Evolutionary conservation across 306 rosid species (phyloP).

Genomic region (Canavalia gladiata): DNA sequence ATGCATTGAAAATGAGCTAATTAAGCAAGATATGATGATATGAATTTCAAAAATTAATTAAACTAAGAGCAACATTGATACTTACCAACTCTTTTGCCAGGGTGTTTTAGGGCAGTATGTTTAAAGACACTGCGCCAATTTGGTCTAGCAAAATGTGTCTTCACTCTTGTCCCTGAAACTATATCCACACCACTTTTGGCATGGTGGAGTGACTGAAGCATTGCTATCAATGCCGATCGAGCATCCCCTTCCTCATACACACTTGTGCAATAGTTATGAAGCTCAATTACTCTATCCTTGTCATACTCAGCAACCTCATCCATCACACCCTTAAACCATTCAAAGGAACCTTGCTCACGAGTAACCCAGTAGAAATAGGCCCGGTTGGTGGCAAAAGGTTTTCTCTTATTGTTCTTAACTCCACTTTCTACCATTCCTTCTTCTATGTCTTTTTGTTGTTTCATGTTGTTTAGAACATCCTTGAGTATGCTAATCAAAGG

Average conservation of each 20-base stretch:
- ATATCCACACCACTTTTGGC: constrained; percentile 73
- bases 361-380: constrained; percentile 89
- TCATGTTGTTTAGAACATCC: constrained; percentile 73
- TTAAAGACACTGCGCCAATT: constrained; percentile 76
- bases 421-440: constrained; percentile 49
- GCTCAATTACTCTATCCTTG: constrained; percentile 60
- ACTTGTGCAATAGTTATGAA: constrained; percentile 77
- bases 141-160: constrained; percentile 74
- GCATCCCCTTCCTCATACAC: constrained; percentile 85
- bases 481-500: constrained; percentile 75
- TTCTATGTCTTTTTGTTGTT: constrained; percentile 58
- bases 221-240: constrained; percentile 71
- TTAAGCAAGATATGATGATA: background rate
- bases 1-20: background rate
- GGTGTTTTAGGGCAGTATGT: constrained; percentile 62
- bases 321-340: constrained; percentile 82
- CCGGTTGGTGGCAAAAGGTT: constrained; percentile 62
- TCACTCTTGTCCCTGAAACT: constrained; percentile 73
- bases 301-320: constrained; percentile 74
- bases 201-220: constrained; percentile 77
- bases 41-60: background rate
- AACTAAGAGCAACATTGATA: background rate
- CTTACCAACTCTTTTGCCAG: constrained; percentile 73
- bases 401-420: constrained; percentile 48
- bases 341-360: constrained; percentile 78